These are phyloP conservation scores for Strobilomyces echinocephalus DNA, from an alignment of 768 basidiomycete genomes.

Conservation along the genomic window DNA sequence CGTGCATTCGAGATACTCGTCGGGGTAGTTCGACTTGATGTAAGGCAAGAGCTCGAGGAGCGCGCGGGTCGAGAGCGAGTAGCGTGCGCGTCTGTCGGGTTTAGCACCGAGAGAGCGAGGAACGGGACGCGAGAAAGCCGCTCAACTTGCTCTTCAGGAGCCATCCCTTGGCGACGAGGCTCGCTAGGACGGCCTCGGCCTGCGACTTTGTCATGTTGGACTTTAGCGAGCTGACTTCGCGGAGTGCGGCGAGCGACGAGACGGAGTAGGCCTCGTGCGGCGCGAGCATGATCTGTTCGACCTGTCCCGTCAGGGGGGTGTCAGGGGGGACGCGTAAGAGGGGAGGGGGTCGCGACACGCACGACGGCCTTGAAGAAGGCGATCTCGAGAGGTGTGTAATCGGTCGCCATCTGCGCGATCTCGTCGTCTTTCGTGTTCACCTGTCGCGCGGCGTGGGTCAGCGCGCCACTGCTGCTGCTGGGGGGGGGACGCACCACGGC, in stretches of 20 bases:
- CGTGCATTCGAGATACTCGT: conserved; percentile 67
- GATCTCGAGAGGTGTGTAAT: conserved; percentile 75
- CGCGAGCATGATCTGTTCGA: conserved; percentile 85
- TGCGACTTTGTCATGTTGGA: conserved; percentile 68
- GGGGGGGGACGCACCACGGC: conserved; percentile 50
- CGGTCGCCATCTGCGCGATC: conserved; percentile 79
- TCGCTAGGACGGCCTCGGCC: conserved; percentile 65
- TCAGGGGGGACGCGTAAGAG: neutral
- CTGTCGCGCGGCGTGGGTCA: conserved; percentile 33
- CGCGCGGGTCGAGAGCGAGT: conserved; percentile 71
- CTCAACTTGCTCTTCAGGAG: conserved; percentile 67
- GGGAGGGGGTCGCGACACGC: conserved; percentile 20
- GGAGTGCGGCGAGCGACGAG: conserved; percentile 70
- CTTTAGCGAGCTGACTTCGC: conserved; percentile 60
- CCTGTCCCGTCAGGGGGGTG: conserved; percentile 40
- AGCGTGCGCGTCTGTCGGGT: conserved; percentile 52
- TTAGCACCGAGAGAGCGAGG: neutral
- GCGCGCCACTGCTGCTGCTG: neutral
- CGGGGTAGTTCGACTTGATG: conserved; percentile 65
- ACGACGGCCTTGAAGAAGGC: conserved; percentile 82
- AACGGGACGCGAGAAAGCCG: conserved; percentile 4
- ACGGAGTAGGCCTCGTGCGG: conserved; percentile 70
- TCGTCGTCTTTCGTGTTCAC: conserved; percentile 79
- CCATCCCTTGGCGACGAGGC: conserved; percentile 85
- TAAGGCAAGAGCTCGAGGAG: conserved; percentile 71